Conservation (phyloP, 129 eudicot species). For the Erigeron canadensis region DNA sequence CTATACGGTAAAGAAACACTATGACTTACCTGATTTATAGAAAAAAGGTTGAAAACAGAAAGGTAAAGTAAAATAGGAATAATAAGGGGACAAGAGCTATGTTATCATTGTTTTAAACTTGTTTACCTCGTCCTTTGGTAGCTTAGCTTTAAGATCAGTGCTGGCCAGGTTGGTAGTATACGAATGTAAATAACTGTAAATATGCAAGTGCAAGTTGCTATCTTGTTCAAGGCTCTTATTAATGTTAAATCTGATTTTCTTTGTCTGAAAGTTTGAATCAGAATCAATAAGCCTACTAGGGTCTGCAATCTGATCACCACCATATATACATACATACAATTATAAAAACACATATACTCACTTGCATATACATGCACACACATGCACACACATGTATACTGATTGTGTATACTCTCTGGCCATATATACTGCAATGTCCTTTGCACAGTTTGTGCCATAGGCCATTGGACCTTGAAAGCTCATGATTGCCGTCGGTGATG, state of each 20-base stretch:
- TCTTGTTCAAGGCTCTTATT: slow-evolving; percentile 20
- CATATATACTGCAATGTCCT: neutral
- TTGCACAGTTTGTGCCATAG: neutral
- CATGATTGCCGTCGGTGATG: neutral
- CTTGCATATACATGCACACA: neutral
- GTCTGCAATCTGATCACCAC: neutral
- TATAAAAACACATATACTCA: no score
- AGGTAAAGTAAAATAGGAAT: slow-evolving; percentile 17
- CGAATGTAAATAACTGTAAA: slow-evolving; percentile 34
- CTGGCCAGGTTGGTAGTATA: slow-evolving; percentile 20
- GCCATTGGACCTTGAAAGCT: neutral
- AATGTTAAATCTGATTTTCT: slow-evolving; percentile 26
- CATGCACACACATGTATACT: neutral
- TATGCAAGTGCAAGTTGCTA: slow-evolving; percentile 30
- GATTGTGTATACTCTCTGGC: slow-evolving; percentile 8
- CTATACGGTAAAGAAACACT: slow-evolving; percentile 20
- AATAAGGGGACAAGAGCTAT: slow-evolving; percentile 18
- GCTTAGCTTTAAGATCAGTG: slow-evolving; percentile 12
- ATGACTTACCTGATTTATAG: slow-evolving; percentile 19
- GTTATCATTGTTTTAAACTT: slow-evolving; percentile 16
- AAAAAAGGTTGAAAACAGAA: neutral
- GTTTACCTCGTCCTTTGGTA: slow-evolving; percentile 14
- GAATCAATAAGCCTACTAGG: neutral
- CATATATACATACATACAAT: neutral
- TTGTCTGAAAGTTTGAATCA: neutral